Evolutionary conservation across 2,329 filamentous ascomycete species (phyloP), one percentile per base, ranked within the genome.

Genomic region (Aureobasidium zeae): DNA sequence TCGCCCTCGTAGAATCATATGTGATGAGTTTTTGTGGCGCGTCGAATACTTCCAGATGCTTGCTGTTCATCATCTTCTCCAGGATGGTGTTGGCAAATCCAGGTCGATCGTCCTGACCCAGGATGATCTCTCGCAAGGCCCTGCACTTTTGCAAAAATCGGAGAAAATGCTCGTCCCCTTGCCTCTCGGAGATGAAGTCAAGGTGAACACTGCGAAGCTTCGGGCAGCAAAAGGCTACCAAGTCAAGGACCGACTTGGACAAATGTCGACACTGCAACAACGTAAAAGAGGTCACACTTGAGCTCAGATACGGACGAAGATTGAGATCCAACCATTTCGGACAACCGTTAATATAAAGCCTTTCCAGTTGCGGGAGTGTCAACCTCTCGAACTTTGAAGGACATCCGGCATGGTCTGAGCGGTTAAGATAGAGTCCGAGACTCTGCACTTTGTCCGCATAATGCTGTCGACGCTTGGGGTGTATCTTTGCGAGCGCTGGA

Each of bases 401-500:
- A 15, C 24, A 38, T 7, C 7, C 12, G 7, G 12, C 15, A 5
- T 38, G 35, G 12, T 38, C 35, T 7, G 15, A 6, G 13, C 35
- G 16, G 24, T 28, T 28, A 3, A 38, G 35, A 28, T 38, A 38
- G 5, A 38, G 35, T 3, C 35, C 35, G 16, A 38, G 22, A 15
- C 35, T 38, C 24, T 38, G 35, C n/a, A 38, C 16, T 20, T 38
- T 38, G 12, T 29, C 12, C 16, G 35, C 35, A 19, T 38, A 38
- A 6, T 19, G 5, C 24, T 38, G 35, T 28, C 35, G 24, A 10
- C 35, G 24, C 10, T 38, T 13, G 4, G 16, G 17, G 11, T n/a
- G 35, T 29, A 38, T 38, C 12, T 15, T 21, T 22, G 35, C 35
- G 5, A 38, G 7, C 12, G 24, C 35, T 5, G 35, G 35, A 28